Base-by-base conservation (phyloP, 2,329 filamentous ascomycete species). In the Colletotrichum chlorophyti region DNA sequence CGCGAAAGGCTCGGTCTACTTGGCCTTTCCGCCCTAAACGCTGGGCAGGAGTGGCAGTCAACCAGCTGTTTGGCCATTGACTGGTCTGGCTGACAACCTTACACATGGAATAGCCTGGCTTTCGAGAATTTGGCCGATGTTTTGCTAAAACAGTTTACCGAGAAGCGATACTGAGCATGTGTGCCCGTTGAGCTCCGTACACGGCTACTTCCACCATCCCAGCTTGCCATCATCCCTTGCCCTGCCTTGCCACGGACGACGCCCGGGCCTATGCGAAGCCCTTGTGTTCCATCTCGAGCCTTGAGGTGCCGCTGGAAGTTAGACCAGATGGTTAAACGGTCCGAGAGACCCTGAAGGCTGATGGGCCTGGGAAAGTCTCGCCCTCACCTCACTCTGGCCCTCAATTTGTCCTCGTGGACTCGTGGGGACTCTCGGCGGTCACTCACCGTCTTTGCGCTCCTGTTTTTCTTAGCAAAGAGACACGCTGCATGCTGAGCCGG, bases 321-420 rank as follows among this genome's bases (percentile, higher is more conserved):
- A n/a, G n/a, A 19, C 23, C 34, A 32, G 23, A 35, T 27, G 50
- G n/a, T 32, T 31, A 17, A 49, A 49, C 27, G 34, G 40, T 41
- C 42, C 29, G 50, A 21, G 23, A 21, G 31, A 58, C 55, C 50
- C 55, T 42, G 55, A 34, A 37, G 42, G 34, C 27, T 42, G 52
- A n/a, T n/a, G 34, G 34, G 51, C 51, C 24, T 46, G 55, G 38
- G 41, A 42, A 31, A 29, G 35, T 38, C 45, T 51, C 40, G 26
- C 46, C 38, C 29, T 47, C 32, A 35, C 17, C 43, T 60, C 51
- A 37, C 43, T 37, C 37, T 27, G 23, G 38, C 31, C 58, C 42
- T 50, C 26, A 14, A 50, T 41, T n/a, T 60, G 57, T 57, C 57
- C 57, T 60, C 57, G 57, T 60, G 57, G 38, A 46, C 57, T 43